Conservation (phyloP, 768 basidiomycete genomes). For the Termitomyces sp. region DNA sequence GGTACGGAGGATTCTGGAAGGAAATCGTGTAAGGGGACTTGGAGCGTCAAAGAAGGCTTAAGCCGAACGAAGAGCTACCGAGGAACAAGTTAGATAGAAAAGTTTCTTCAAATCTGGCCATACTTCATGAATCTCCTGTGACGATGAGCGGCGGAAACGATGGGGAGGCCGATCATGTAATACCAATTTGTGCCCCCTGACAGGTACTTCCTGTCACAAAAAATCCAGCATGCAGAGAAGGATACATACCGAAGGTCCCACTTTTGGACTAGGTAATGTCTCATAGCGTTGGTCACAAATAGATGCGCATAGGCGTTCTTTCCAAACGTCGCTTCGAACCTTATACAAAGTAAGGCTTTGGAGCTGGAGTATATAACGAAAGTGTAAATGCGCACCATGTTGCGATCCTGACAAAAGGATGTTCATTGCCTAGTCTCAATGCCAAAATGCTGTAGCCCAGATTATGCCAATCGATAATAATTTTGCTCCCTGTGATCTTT, state of each 20-base stretch:
- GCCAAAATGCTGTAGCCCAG: conserved; percentile 92
- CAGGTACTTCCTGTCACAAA: not conserved
- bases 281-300: conserved; percentile 92
- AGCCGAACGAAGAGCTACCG: conserved; percentile 51
- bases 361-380: not conserved
- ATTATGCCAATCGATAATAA: conserved; percentile 99
- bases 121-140: conserved; percentile 78
- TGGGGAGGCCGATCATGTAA: conserved; percentile 89
- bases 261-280: conserved; percentile 57
- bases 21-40: conserved; percentile 41
- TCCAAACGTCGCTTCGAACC: conserved; percentile 86
- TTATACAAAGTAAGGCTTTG: conserved; percentile 25
- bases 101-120: not conserved
- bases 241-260: conserved; percentile 74
- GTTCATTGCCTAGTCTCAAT: conserved; percentile 66
- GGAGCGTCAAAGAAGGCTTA: conserved; percentile 30
- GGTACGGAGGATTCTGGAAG: conserved; percentile 48
- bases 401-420: conserved; percentile 71
- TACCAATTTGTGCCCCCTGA: conserved; percentile 74
- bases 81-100: conserved; percentile 3
- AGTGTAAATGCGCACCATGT: conserved; percentile 50
- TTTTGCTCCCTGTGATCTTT: conserved; percentile 65
- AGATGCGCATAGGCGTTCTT: conserved; percentile 81
- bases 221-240: not conserved
- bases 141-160: conserved; percentile 71